These are phyloP conservation scores for Hyphodiscus sp. DNA, from an alignment of 2,329 filamentous ascomycete species.

Conservation along the genomic window DNA sequence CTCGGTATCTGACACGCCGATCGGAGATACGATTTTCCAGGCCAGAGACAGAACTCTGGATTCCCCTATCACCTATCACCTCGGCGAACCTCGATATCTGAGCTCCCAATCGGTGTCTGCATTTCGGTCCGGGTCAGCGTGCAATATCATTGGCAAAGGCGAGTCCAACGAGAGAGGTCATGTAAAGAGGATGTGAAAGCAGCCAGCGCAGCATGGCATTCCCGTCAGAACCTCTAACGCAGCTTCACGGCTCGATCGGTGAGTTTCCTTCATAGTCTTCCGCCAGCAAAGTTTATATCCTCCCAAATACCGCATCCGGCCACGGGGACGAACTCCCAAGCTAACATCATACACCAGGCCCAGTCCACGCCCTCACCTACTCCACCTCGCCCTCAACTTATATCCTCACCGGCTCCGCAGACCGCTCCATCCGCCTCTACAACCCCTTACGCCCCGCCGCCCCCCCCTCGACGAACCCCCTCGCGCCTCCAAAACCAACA, in stretches of 20 bases:
- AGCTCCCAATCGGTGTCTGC: no score
- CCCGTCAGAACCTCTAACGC: constrained; percentile 42
- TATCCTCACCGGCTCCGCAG: constrained; percentile 78
- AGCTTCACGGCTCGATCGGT: constrained; percentile 55
- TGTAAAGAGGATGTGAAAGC: background rate
- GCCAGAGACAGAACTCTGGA: no score
- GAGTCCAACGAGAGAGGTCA: background rate
- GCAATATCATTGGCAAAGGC: no score
- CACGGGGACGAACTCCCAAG: background rate
- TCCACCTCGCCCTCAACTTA: constrained; percentile 68
- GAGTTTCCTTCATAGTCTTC: constrained; percentile 20
- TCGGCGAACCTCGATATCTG: no score
- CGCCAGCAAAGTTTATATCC: background rate
- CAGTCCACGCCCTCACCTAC: constrained; percentile 67
- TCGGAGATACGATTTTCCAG: no score
- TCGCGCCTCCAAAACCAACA: constrained; percentile 32
- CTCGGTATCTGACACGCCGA: no score
- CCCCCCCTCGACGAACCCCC: constrained; percentile 32
- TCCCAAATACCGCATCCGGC: background rate
- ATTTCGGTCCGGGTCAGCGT: no score
- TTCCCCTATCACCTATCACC: no score
- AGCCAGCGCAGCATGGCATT: constrained; percentile 31
- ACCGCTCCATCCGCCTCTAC: constrained; percentile 80
- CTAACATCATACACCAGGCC: constrained; percentile 40
- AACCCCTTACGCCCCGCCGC: constrained; percentile 59